Conservation (phyloP, 768 basidiomycete species). For the Phaeotremella skinneri region DNA sequence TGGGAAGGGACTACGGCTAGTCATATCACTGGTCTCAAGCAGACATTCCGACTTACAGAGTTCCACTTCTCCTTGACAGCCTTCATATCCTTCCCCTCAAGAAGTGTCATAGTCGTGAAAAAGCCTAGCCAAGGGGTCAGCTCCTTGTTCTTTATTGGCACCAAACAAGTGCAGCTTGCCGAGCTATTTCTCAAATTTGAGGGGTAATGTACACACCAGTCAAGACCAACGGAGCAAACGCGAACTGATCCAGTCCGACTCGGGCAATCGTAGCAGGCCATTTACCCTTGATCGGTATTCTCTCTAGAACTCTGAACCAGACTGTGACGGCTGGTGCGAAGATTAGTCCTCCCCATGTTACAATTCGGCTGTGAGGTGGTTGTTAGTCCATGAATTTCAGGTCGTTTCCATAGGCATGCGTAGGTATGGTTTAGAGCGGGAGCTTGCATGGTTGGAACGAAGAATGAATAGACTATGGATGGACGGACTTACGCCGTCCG, state of each 20-base stretch:
- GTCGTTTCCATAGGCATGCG: neutral
- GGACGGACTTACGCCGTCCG: conserved; percentile 44
- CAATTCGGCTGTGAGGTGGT: conserved; percentile 36
- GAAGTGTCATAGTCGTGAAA: conserved; percentile 72
- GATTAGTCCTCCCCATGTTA: conserved; percentile 67
- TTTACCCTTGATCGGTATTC: conserved; percentile 60
- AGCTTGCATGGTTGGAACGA: conserved; percentile 59
- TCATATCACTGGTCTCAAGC: no score
- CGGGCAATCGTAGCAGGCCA: conserved; percentile 34
- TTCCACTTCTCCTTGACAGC: conserved; percentile 58
- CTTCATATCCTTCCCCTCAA: conserved; percentile 68
- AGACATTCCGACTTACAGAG: conserved; percentile 29
- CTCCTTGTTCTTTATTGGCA: neutral
- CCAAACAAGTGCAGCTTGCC: no score
- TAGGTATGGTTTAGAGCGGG: conserved; percentile 60
- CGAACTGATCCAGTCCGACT: conserved; percentile 78
- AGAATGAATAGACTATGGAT: conserved; percentile 1
- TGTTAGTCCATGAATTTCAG: no score
- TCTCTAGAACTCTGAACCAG: conserved; percentile 73
- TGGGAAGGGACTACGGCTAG: neutral
- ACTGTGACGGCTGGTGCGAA: conserved; percentile 80
- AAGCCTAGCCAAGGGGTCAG: conserved; percentile 52
- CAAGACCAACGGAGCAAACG: conserved; percentile 68
- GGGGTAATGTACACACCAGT: conserved; percentile 46
- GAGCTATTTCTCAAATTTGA: no score